Base-by-base conservation (phyloP, 2,329 filamentous ascomycete species). In the Microcyclospora pomicola region DNA sequence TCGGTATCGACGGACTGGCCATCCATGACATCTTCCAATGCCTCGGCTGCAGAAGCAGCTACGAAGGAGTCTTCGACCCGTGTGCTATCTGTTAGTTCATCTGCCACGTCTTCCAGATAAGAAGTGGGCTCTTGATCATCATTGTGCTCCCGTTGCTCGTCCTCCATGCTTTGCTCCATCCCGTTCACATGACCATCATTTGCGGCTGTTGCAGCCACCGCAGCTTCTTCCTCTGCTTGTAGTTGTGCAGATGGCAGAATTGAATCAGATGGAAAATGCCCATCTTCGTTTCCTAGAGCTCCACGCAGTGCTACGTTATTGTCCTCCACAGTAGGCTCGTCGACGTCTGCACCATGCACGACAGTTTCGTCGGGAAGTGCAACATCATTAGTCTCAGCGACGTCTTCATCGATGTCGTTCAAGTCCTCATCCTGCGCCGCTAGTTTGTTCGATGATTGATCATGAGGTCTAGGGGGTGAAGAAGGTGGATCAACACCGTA, bases 51-150 rank as follows among this genome's bases (percentile, higher is more conserved):
- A 34, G 37, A 13, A n/a, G 29, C 24, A 28, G 47, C 46, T 4
- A 48, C 42, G 42, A 64, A 62, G 24, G 61, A 63, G 29, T 63
- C 57, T 16, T 49, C 53, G 3, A 64, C 48, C 28, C 53, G 49
- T 34, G 53, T 61, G 14, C 52, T 49, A 33, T 53, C 54, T 15
- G 44, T 37, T 15, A 50, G 40, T 9, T 27, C 34, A n/a, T 31
- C 37, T 10, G 29, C n/a, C 29, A 19, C n/a, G 6, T 39, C 35
- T 12, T 4, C 19, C 19, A 24, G 4, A 7, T 24, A 24, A 24
- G 19, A 24, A 24, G 19, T 24, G 19, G 7, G 19, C 5, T 7
- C 19, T 28, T 39, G 19, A 14, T 42, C 13, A 10, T 27, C n/a
- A 5, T 14, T 34, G 14, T 15, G 29, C 19, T 37, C 14, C 33